These are phyloP conservation scores for Brassica rapa DNA, from an alignment of 345 rosid species.

Conservation along the genomic window DNA sequence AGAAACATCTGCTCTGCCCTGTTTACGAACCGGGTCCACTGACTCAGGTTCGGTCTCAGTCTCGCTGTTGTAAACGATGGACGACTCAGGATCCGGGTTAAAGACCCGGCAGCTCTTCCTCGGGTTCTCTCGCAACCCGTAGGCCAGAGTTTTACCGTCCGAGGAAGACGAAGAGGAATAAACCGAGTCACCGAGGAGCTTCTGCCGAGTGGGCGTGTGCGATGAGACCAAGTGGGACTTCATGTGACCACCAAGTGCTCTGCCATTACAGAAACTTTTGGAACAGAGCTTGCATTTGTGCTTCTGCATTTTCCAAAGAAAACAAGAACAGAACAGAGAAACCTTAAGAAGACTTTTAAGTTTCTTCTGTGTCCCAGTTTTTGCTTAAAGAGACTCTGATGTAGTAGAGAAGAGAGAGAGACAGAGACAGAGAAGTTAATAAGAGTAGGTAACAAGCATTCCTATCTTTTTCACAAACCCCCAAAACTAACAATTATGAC, in stretches of 20 bases:
- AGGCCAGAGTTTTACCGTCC: conserved; percentile 47
- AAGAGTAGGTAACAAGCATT: conserved; percentile 99
- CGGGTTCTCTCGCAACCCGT: conserved; percentile 75
- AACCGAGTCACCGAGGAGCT: conserved; percentile 35
- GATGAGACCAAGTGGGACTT: conserved; percentile 74
- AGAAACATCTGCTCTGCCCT: conserved; percentile 35
- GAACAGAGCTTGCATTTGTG: conserved; percentile 84
- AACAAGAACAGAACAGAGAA: conserved; percentile 31
- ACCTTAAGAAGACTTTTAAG: conserved; percentile 32
- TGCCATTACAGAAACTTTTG: conserved; percentile 73
- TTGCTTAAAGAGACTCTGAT: conserved; percentile 29
- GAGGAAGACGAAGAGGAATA: conserved; percentile 59
- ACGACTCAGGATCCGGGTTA: conserved; percentile 63
- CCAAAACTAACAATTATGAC: conserved; percentile 54
- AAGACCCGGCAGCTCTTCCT: conserved; percentile 61
- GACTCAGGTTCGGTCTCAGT: conserved; percentile 76
- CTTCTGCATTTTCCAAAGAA: conserved; percentile 56
- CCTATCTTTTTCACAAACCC: conserved; percentile 69
- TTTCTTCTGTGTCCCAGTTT: conserved; percentile 26
- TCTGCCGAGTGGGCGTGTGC: conserved; percentile 37
- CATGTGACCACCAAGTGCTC: conserved; percentile 98
- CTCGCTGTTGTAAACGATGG: conserved; percentile 59
- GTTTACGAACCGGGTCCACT: conserved; percentile 58
- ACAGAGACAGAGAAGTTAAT: conserved; percentile 59
- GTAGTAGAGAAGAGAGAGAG: conserved; percentile 14